Evolutionary conservation across 257 asterid species (phyloP).

Genomic region (Solanum pimpinellifolium): DNA sequence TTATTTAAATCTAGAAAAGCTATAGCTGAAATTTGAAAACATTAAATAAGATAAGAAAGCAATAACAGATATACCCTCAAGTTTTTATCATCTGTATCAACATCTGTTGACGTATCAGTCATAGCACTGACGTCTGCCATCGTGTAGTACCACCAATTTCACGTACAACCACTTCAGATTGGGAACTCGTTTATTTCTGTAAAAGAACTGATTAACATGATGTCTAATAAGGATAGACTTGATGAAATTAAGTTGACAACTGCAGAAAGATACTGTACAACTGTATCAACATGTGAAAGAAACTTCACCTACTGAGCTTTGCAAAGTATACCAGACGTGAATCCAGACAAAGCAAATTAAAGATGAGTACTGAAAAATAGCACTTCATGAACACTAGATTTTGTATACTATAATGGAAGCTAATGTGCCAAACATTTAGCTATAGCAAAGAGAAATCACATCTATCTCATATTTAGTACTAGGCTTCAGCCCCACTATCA

Average conservation of each 20-base stretch:
- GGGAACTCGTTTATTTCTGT: constrained; percentile 3
- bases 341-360: background rate
- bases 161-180: background rate
- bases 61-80: constrained; percentile 13
- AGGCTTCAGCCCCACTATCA: background rate
- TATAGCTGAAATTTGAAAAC: background rate
- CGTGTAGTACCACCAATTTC: constrained; percentile 17
- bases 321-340: background rate
- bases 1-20: background rate
- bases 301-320: background rate
- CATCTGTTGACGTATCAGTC: constrained; percentile 89
- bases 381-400: background rate
- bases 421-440: background rate
- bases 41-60: background rate
- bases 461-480: background rate
- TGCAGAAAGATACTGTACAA: background rate
- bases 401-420: background rate
- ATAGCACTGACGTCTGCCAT: constrained; percentile 88
- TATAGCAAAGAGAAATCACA: background rate
- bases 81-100: constrained; percentile 80
- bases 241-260: background rate
- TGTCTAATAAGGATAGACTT: background rate
- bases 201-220: background rate
- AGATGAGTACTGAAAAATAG: background rate
- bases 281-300: background rate